phyloP scores from a whole-genome alignment of 1,139 yeast species.

The Candida labiduridarum region DNA sequence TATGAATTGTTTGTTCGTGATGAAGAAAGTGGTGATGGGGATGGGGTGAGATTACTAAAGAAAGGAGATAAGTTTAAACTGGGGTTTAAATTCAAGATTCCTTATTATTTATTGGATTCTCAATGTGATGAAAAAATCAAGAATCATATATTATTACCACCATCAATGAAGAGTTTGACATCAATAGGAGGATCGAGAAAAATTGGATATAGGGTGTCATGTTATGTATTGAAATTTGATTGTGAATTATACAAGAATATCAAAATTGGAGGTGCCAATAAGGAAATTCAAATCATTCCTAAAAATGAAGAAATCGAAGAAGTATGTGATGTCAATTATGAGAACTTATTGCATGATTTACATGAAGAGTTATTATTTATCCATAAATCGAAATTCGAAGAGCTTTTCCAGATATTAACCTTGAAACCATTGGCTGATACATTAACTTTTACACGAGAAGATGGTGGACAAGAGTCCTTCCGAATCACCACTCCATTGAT shows the following conservation, averaged over 20 bases:
- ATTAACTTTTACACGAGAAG: not conserved
- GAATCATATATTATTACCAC: slow-evolving; percentile 12
- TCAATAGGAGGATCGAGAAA: slow-evolving; percentile 2
- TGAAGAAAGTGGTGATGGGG: not conserved
- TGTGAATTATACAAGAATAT: not conserved
- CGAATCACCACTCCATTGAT: not conserved
- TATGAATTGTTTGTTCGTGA: slow-evolving; percentile 3
- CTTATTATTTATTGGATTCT: slow-evolving; percentile 12
- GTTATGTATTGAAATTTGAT: slow-evolving; percentile 7
- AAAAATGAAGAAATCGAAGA: slow-evolving; percentile 3
- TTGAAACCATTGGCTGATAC: slow-evolving; percentile 1
- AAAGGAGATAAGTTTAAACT: slow-evolving; percentile 1
- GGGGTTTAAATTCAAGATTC: slow-evolving; percentile 10
- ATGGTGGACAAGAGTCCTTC: not conserved
- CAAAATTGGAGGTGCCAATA: not conserved
- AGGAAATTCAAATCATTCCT: slow-evolving; percentile 5
- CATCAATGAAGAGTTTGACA: slow-evolving; percentile 6
- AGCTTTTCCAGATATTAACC: slow-evolving; percentile 3
- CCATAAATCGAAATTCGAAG: slow-evolving; percentile 9
- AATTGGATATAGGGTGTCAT: slow-evolving; percentile 10
- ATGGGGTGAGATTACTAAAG: not conserved
- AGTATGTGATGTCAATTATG: slow-evolving; percentile 4
- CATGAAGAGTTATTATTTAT: slow-evolving; percentile 5
- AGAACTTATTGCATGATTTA: not conserved
- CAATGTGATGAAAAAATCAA: slow-evolving; percentile 8